Evolutionary conservation across 2,329 filamentous ascomycete genomes (phyloP).

Genomic region (Camillea tinctor): DNA sequence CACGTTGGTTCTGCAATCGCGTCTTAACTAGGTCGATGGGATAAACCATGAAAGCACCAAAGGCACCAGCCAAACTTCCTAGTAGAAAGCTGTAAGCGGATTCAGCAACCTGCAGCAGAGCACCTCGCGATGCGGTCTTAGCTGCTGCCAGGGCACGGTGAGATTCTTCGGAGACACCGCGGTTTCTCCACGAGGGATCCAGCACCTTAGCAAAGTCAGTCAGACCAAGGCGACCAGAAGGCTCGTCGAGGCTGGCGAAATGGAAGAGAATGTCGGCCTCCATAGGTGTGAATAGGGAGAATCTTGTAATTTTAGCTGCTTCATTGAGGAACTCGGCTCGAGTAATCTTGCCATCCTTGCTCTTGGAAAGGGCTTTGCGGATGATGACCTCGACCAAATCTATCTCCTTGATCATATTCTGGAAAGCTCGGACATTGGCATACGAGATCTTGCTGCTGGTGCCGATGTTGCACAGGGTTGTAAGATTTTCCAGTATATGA

Average conservation of each 20-base stretch:
- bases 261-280: conserved; percentile 98
- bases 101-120: conserved; percentile 66
- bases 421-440: conserved; percentile 94
- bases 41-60: conserved; percentile 99
- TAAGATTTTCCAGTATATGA: conserved; percentile 86
- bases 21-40: conserved; percentile 99
- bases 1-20: conserved; percentile 94
- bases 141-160: conserved; percentile 38
- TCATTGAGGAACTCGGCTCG: conserved; percentile 92
- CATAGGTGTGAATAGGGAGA: conserved; percentile 97
- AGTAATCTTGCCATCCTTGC: conserved; percentile 87
- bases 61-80: conserved; percentile 88
- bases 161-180: conserved; percentile 51
- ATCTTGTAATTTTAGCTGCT: conserved; percentile 85
- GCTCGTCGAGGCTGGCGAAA: conserved; percentile 89
- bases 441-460: conserved; percentile 92
- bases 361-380: conserved; percentile 80
- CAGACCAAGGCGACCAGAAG: conserved; percentile 79
- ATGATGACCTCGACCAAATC: conserved; percentile 94
- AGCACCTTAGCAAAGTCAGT: conserved; percentile 92
- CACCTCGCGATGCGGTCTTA: conserved; percentile 52
- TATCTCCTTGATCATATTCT: conserved; percentile 98
- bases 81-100: conserved; percentile 88
- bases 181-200: conserved; percentile 84
- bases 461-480: conserved; percentile 92